Conservation (phyloP, 129 eudicot species). For the Solidago caesia region DNA sequence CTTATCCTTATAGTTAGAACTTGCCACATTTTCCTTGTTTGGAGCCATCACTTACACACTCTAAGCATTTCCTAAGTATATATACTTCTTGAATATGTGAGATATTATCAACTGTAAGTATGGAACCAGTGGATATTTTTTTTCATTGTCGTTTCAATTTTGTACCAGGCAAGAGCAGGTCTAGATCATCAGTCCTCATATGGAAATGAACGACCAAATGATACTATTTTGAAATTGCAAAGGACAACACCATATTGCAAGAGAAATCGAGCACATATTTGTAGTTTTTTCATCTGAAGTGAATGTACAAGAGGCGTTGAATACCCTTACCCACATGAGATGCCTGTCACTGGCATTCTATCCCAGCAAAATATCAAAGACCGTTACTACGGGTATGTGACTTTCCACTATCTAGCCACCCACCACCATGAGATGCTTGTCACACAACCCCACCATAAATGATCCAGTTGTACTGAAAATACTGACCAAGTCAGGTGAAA, state of each 20-base stretch:
- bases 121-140: no score
- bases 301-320: conserved; percentile 79
- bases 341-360: conserved; percentile 64
- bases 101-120: no score
- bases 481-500: conserved; percentile 68
- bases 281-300: conserved; percentile 67
- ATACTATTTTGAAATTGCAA: conserved; percentile 74
- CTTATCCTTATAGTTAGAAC: no score
- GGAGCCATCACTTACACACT: no score
- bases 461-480: conserved; percentile 77
- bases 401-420: neutral
- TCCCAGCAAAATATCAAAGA: conserved; percentile 68
- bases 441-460: no score
- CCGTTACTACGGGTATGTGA: conserved; percentile 67
- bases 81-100: no score
- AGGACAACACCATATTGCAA: conserved; percentile 72
- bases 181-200: conserved; percentile 72
- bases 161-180: conserved; percentile 65
- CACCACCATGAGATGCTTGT: conserved; percentile 7
- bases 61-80: no score
- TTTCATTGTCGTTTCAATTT: neutral
- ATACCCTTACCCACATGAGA: conserved; percentile 74
- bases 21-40: no score
- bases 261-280: conserved; percentile 69
- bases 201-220: conserved; percentile 64